A percentile compares a stretch with the other conserved stretches of the same genome.
These are phyloP conservation scores for Aspergillus neotritici DNA, from an alignment of 2,329 filamentous ascomycete species.

Conservation along the genomic window DNA sequence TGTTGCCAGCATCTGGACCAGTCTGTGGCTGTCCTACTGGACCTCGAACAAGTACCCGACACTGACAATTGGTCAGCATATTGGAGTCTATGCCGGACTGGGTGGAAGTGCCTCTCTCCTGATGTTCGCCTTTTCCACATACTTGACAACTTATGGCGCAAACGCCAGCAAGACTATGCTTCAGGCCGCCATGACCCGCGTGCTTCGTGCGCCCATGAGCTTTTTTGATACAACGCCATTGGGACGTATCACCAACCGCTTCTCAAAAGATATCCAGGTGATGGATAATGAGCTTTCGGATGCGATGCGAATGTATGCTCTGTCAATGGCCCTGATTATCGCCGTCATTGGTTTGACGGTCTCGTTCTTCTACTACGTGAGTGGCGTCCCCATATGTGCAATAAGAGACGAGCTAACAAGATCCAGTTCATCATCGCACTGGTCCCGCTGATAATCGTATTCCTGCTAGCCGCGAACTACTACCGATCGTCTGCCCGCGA, in stretches of 20 bases:
- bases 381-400: constrained; percentile 8
- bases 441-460: constrained; percentile 65
- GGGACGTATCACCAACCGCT: constrained; percentile 69
- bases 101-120: constrained; percentile 60
- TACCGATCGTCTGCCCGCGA: constrained; percentile 88
- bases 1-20: constrained; percentile 75
- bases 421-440: constrained; percentile 61
- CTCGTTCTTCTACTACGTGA: constrained; percentile 78
- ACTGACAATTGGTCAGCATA: constrained; percentile 57
- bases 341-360: constrained; percentile 87
- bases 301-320: constrained; percentile 84
- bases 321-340: constrained; percentile 75
- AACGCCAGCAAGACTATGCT: constrained; percentile 67
- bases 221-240: constrained; percentile 75
- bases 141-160: constrained; percentile 58
- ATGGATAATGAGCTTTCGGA: constrained; percentile 82
- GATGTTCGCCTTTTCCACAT: constrained; percentile 48
- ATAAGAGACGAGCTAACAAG: constrained; percentile 1
- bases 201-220: constrained; percentile 61
- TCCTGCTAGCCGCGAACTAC: constrained; percentile 76
- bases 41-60: constrained; percentile 61
- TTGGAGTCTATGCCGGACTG: constrained; percentile 60
- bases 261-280: constrained; percentile 68
- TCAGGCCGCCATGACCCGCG: too few relatives aligned
- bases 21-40: constrained; percentile 86